Base-by-base conservation (phyloP, 306 rosid species). In the Carpinus viminea region DNA sequence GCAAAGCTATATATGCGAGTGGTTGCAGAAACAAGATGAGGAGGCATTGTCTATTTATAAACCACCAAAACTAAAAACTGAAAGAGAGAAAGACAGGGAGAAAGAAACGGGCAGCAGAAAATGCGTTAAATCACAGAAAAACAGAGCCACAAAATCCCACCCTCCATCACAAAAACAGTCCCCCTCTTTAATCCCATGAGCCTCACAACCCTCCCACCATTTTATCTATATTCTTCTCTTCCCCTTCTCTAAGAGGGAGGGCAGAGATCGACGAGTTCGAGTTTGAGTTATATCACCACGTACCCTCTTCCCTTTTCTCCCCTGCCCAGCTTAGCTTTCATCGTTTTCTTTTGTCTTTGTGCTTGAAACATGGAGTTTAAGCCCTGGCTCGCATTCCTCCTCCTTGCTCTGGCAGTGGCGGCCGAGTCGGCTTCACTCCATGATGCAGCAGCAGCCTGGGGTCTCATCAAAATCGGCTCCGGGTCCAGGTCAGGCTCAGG, bases 341-440 rank as follows among this genome's bases (percentile, higher is more conserved):
- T 24, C 26, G 1, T 24, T 24, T 24, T 24, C 26, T 24, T 24
- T 24, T 24, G 26, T 24, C 26, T 24, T 24, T 24, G 26, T 24
- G 26, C 26, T 13, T 17, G 50, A 26, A 51, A 90, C 6, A 38
- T 90, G 94, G 85, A 80, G 13, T 41, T 59, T 7, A 86, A 85
- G 56, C 57, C 78, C 0, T 79, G 74, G 62, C 56, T 85, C 18
- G 46, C 84, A 20, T 5, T 82, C 47, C 76, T 88, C 51, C 24
- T 85, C 24, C 0, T 88, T 62, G 83, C 74, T 70, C 9, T 88
- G 75, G 85, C 80, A 73, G 10, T 85, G 34, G 74, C 76, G 16
- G 82, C 62, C 21, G 76, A 73, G 26, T 78, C 79, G 56, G 77
- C 88, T 1, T 75, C 52, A 8, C 8, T 79, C 4, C 75, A 78